phyloP scores from a whole-genome alignment of 2,329 filamentous ascomycete genomes.

The Nemania sp. region DNA sequence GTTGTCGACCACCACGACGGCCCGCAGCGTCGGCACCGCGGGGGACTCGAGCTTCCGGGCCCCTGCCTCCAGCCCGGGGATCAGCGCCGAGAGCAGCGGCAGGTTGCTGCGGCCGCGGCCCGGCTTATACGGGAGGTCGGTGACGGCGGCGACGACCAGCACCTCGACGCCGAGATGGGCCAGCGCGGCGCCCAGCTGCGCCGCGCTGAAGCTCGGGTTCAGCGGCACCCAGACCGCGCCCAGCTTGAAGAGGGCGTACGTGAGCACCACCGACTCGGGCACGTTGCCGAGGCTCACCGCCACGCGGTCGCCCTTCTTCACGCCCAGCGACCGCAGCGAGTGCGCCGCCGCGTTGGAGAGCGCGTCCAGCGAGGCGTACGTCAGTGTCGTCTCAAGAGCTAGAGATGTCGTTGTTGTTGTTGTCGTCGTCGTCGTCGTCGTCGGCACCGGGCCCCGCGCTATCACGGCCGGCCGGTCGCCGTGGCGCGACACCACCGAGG shows the following conservation, averaged over 20 bases:
- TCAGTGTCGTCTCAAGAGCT: constrained; percentile 64
- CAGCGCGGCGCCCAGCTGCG: constrained; percentile 78
- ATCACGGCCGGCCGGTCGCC: constrained; percentile 68
- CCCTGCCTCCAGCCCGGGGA: constrained; percentile 41
- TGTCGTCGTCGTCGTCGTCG: constrained; percentile 28
- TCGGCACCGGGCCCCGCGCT: constrained; percentile 47
- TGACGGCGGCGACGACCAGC: constrained; percentile 84
- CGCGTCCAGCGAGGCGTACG: constrained; percentile 75
- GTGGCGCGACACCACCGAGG: constrained; percentile 63
- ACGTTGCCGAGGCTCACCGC: constrained; percentile 87
- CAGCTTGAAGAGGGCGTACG: constrained; percentile 90
- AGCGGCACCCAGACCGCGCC: constrained; percentile 93
- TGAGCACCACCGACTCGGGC: constrained; percentile 80
- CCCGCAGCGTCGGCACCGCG: constrained; percentile 69
- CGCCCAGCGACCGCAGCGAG: constrained; percentile 70
- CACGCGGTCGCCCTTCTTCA: constrained; percentile 81
- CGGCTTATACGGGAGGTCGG: constrained; percentile 74
- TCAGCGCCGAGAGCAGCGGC: constrained; percentile 50
- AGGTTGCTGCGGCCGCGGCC: constrained; percentile 59
- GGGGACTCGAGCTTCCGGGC: constrained; percentile 44
- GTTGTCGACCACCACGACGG: constrained; percentile 81
- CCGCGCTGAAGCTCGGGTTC: constrained; percentile 84
- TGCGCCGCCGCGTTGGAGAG: constrained; percentile 76
- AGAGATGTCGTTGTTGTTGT: constrained; percentile 25
- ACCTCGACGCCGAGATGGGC: constrained; percentile 73